Percentiles rank a stretch among this genome's conserved stretches.
phyloP scores from a whole-genome alignment of 495 filamentous ascomycete genomes.

The Xylaria scruposa region DNA sequence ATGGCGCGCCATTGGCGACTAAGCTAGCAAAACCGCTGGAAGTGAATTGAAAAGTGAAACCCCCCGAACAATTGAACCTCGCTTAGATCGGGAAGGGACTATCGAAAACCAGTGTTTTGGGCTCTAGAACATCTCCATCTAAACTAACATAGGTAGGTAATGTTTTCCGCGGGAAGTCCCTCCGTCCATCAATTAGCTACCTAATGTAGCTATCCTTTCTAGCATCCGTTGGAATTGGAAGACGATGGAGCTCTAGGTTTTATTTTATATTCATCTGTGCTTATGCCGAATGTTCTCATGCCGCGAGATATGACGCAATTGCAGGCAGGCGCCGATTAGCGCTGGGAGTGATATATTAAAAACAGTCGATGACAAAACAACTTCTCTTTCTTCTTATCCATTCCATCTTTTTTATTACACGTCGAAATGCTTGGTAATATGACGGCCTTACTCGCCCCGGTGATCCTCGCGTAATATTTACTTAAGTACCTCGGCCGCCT shows the following conservation, averaged over 20 bases:
- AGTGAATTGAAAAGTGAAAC: not conserved
- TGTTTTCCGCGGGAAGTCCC: not conserved
- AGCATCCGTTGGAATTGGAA: not conserved
- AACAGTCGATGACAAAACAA: slow-evolving; percentile 24
- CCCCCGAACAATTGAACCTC: not conserved
- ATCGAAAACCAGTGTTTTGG: not conserved
- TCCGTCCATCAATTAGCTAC: not conserved
- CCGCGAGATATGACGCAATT: slow-evolving; percentile 20
- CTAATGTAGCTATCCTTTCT: not conserved
- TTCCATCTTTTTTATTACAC: slow-evolving; percentile 19
- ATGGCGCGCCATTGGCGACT: not conserved
- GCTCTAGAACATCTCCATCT: not conserved
- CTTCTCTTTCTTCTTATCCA: not conserved
- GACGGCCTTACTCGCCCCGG: not conserved
- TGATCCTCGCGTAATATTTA: slow-evolving; percentile 25
- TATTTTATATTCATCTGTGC: not conserved
- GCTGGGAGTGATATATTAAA: not conserved
- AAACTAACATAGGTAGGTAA: not conserved
- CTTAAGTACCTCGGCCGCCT: not conserved
- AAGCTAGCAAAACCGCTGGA: not conserved
- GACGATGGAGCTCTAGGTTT: not conserved
- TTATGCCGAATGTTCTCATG: slow-evolving; percentile 15
- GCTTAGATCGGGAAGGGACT: not conserved
- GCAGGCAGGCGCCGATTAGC: not conserved
- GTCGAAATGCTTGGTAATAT: slow-evolving; percentile 17